phyloP scores from a whole-genome alignment of 2,329 filamentous ascomycete genomes.

The Phialophora verrucosa region DNA sequence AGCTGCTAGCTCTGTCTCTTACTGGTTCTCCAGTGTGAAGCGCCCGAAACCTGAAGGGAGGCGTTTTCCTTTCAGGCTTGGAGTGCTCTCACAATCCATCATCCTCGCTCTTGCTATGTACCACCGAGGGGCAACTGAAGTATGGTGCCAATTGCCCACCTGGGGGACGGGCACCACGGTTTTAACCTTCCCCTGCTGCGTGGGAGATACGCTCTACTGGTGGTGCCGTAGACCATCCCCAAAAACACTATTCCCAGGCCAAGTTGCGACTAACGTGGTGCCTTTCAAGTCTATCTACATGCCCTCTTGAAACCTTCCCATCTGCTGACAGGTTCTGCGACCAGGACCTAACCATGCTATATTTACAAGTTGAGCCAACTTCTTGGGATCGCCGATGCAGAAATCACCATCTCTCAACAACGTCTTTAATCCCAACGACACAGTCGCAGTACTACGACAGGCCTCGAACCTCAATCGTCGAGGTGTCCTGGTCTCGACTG shows the following conservation, averaged over 20 bases:
- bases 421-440: neutral
- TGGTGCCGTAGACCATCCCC: conserved; percentile 5
- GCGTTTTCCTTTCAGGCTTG: conserved; percentile 14
- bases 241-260: conserved; percentile 7
- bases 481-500: conserved; percentile 16
- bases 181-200: neutral
- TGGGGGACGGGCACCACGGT: neutral
- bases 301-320: neutral
- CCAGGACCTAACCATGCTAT: neutral
- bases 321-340: neutral
- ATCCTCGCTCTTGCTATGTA: conserved; percentile 13
- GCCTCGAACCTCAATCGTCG: conserved; percentile 21
- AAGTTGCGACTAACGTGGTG: conserved; percentile 1
- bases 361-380: neutral
- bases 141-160: neutral
- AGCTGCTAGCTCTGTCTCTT: conserved; percentile 2
- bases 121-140: conserved; percentile 21
- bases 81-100: conserved; percentile 2
- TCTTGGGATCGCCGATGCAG: neutral
- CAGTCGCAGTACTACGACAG: conserved; percentile 1
- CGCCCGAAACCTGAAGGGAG: conserved; percentile 12
- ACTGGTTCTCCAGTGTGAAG: neutral
- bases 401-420: neutral
- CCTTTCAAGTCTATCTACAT: conserved; percentile 11
- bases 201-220: conserved; percentile 2